Evolutionary conservation across 2,329 filamentous ascomycete species (phyloP).

Genomic region (Aspergillus tubingensis): DNA sequence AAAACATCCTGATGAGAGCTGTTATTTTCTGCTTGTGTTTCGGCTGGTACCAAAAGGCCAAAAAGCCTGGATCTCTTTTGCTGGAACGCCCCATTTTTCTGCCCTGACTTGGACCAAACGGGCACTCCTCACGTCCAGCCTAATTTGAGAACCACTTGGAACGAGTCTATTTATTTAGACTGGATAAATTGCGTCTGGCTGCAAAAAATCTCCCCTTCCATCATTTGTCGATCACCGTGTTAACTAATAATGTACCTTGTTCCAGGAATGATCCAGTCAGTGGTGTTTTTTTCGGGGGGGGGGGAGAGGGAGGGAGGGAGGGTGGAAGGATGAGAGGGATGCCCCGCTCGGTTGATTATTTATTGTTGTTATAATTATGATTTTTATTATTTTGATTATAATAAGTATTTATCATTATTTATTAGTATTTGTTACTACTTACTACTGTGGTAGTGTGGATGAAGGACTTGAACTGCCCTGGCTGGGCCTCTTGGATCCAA

Average conservation of each 20-base stretch:
- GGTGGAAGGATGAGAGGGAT: too few species aligned
- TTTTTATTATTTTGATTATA: not conserved
- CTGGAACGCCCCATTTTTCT: constrained; percentile 6
- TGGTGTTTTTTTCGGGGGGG: constrained; percentile 13
- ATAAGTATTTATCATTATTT: too few species aligned
- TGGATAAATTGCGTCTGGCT: constrained; percentile 3
- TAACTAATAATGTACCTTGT: constrained; percentile 14
- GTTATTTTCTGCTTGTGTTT: not conserved
- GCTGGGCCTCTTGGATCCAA: not conserved
- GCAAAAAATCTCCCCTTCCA: constrained; percentile 9
- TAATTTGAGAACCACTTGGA: constrained; percentile 15
- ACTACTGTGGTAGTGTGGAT: too few species aligned
- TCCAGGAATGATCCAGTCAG: constrained; percentile 19
- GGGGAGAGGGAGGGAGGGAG: constrained; percentile 1
- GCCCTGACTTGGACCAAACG: constrained; percentile 9
- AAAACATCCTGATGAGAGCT: not conserved
- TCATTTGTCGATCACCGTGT: constrained; percentile 22
- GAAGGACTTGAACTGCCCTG: not conserved
- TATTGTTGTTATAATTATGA: not conserved
- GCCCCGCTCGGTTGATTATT: not conserved
- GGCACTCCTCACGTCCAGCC: constrained; percentile 15
- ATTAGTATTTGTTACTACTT: too few species aligned
- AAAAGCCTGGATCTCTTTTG: constrained; percentile 4
- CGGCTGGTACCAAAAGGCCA: not conserved
- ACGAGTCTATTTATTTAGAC: constrained; percentile 13